phyloP scores from a whole-genome alignment of 306 rosid species.

The Vicia faba region DNA sequence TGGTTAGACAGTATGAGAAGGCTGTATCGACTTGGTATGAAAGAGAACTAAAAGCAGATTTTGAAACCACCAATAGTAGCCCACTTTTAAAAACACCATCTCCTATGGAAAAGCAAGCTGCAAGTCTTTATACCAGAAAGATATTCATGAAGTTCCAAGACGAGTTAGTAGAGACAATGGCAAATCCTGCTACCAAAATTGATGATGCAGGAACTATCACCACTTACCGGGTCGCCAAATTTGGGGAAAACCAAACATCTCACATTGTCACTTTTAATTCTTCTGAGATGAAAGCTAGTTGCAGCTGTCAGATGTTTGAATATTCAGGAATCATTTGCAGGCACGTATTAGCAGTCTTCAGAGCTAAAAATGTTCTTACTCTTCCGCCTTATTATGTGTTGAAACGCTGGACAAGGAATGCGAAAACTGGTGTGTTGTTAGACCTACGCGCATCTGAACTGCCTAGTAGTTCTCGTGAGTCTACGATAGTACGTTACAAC shows the following conservation, averaged over 20 bases:
- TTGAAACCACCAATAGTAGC: slow-evolving; percentile 58
- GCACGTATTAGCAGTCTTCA: slow-evolving; percentile 81
- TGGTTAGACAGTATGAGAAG: slow-evolving; percentile 80
- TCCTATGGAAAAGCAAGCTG: slow-evolving; percentile 96
- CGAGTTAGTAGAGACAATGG: slow-evolving; percentile 89
- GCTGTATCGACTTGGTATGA: slow-evolving; percentile 78
- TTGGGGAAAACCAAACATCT: slow-evolving; percentile 91
- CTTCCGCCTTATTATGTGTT: slow-evolving; percentile 83
- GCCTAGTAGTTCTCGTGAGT: slow-evolving; percentile 56
- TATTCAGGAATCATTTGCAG: slow-evolving; percentile 84
- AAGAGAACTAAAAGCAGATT: slow-evolving; percentile 81
- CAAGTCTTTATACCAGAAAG: slow-evolving; percentile 70
- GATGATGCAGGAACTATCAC: slow-evolving; percentile 74
- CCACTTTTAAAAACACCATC: slow-evolving; percentile 82
- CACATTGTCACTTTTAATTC: slow-evolving; percentile 63
- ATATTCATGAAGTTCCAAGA: slow-evolving; percentile 85
- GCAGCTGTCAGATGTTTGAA: slow-evolving; percentile 92
- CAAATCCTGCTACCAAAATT: slow-evolving; percentile 80
- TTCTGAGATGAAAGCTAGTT: slow-evolving; percentile 88
- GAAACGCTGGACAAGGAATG: slow-evolving; percentile 89
- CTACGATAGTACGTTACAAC: slow-evolving; percentile 63
- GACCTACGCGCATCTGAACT: slow-evolving; percentile 56
- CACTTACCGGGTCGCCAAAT: slow-evolving; percentile 87
- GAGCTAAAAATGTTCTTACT: slow-evolving; percentile 79
- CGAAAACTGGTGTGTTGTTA: slow-evolving; percentile 60